Conservation (phyloP, 306 rosid genomes). For the Cyclanthera cordifolia region DNA sequence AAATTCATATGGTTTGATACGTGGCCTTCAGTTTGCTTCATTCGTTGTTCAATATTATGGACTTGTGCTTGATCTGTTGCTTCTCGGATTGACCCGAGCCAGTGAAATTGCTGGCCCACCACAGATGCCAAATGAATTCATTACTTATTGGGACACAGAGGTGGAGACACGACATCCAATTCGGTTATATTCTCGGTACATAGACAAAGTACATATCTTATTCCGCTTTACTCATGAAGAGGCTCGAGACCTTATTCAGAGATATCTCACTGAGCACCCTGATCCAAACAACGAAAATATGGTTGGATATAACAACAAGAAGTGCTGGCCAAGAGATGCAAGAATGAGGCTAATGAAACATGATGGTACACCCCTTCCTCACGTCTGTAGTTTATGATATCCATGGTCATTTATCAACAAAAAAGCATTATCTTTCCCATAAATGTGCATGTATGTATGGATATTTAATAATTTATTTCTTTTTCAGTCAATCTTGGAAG, state of each 20-base stretch:
- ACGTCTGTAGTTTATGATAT: neutral
- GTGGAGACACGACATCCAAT: constrained; percentile 96
- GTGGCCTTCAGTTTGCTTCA: constrained; percentile 96
- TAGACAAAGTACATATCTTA: constrained; percentile 87
- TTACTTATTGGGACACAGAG: constrained; percentile 91
- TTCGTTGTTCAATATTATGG: constrained; percentile 96
- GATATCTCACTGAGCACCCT: constrained; percentile 96
- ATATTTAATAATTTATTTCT: neutral
- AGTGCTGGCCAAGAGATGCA: constrained; percentile 99
- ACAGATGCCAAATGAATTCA: constrained; percentile 94
- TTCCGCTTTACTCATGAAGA: constrained; percentile 96
- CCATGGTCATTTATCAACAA: neutral
- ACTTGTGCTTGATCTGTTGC: constrained; percentile 79
- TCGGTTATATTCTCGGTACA: constrained; percentile 85
- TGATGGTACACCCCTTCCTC: constrained; percentile 41
- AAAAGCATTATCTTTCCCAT: neutral
- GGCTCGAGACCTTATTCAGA: constrained; percentile 95
- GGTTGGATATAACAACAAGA: constrained; percentile 98
- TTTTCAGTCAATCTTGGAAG: constrained; percentile 89
- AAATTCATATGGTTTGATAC: constrained; percentile 93
- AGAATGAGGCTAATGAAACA: constrained; percentile 99
- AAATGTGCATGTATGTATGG: neutral
- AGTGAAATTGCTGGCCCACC: constrained; percentile 99
- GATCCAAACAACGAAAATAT: constrained; percentile 99
- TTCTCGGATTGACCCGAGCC: constrained; percentile 93